Evolutionary conservation across 139 green algal species (phyloP).

Genomic region (Eudorina sp.): DNA sequence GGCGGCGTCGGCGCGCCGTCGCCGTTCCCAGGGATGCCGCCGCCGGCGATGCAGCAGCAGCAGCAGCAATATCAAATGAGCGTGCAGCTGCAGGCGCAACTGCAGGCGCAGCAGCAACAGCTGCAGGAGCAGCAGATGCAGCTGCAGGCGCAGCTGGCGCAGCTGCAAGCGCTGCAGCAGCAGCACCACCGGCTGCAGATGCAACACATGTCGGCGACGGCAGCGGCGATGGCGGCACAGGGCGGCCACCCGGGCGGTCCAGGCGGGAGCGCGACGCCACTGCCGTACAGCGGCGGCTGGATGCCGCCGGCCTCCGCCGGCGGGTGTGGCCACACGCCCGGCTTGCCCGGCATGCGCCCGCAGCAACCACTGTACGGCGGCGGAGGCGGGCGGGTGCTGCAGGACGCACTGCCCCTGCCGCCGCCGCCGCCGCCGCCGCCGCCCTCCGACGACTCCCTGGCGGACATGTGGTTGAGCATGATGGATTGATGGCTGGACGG

Average conservation of each 20-base stretch:
- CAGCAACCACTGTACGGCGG: background rate
- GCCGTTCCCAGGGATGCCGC: background rate
- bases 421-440: background rate
- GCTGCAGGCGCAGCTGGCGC: background rate
- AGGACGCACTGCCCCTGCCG: background rate
- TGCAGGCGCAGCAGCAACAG: background rate
- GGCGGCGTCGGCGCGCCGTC: too few species aligned
- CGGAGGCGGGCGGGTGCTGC: too few species aligned
- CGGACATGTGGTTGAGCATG: conserved; percentile 10
- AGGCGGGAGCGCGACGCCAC: too few species aligned
- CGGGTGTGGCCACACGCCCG: too few species aligned
- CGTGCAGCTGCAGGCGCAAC: background rate
- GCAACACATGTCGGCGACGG: background rate
- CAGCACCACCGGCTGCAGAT: background rate
- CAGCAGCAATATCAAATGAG: background rate
- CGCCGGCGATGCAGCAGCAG: background rate
- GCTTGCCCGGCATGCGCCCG: background rate
- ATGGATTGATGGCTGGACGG: background rate
- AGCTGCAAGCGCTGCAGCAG: background rate
- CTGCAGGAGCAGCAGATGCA: background rate
- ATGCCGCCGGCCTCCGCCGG: too few species aligned
- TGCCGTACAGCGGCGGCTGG: too few species aligned
- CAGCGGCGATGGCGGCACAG: background rate
- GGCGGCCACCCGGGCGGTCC: background rate
- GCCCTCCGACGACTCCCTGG: background rate